A percentile compares a stretch with the other conserved stretches of the same genome.
Evolutionary conservation across 2,329 filamentous ascomycete species (phyloP).

Genomic region (Sphaerulina populicola): DNA sequence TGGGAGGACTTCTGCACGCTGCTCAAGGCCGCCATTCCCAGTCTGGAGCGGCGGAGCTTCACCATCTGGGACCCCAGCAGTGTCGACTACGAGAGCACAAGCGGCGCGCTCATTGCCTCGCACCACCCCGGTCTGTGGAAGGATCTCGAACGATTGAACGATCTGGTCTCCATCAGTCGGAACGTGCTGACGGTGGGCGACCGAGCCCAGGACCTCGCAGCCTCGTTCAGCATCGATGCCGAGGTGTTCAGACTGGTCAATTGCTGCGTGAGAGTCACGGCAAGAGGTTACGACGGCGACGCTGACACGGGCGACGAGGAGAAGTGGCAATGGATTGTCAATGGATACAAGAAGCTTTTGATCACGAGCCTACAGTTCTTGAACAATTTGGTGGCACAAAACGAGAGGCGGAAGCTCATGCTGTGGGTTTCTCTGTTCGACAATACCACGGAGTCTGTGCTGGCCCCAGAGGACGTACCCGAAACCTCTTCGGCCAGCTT

Average conservation of each 20-base stretch:
- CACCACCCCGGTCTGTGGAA: slow-evolving; percentile 52
- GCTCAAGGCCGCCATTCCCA: slow-evolving; percentile 52
- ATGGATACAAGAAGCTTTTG: slow-evolving; percentile 56
- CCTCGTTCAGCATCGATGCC: slow-evolving; percentile 52
- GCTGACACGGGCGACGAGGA: slow-evolving; percentile 54
- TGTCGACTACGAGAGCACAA: slow-evolving; percentile 51
- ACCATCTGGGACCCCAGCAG: slow-evolving; percentile 50
- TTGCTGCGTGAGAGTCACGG: slow-evolving; percentile 56
- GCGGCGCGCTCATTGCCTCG: slow-evolving; percentile 53
- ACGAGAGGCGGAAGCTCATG: slow-evolving; percentile 57
- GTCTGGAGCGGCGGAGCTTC: slow-evolving; percentile 54
- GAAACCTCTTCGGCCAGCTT: slow-evolving; percentile 25
- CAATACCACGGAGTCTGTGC: slow-evolving; percentile 29
- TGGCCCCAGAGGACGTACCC: slow-evolving; percentile 24
- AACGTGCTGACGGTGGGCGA: slow-evolving; percentile 56
- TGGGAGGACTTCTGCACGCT: slow-evolving; percentile 54
- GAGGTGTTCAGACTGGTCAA: slow-evolving; percentile 55
- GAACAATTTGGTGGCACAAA: slow-evolving; percentile 58
- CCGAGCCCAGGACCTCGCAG: slow-evolving; percentile 54
- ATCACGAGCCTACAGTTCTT: slow-evolving; percentile 59
- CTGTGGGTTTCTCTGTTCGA: slow-evolving; percentile 59
- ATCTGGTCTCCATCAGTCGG: slow-evolving; percentile 53
- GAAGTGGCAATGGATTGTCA: slow-evolving; percentile 58
- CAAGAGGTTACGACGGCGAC: slow-evolving; percentile 56
- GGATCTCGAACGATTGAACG: slow-evolving; percentile 56